phyloP scores from a whole-genome alignment of 495 filamentous ascomycete genomes.

The Daldinia grandis region DNA sequence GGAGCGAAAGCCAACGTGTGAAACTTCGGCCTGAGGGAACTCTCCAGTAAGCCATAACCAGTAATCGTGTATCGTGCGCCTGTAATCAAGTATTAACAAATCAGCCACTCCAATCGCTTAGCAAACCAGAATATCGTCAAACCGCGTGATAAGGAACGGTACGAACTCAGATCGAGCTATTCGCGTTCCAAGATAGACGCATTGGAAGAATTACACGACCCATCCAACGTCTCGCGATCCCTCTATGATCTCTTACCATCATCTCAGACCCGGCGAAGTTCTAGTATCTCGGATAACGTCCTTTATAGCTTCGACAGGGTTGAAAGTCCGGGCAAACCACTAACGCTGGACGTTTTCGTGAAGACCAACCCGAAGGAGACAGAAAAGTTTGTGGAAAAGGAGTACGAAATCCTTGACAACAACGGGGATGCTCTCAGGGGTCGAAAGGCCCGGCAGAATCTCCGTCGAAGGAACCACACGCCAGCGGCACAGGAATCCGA shows the following conservation, averaged over 20 bases:
- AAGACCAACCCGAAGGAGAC: constrained; percentile 53
- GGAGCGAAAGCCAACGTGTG: constrained; percentile 41
- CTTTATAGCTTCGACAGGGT: constrained; percentile 56
- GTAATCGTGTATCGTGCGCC: constrained; percentile 16
- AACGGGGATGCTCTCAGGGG: constrained; percentile 56
- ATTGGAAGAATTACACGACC: constrained; percentile 46
- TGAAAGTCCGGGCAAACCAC: constrained; percentile 49
- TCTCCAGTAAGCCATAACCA: constrained; percentile 36
- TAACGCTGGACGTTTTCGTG: constrained; percentile 56
- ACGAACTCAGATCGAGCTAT: constrained; percentile 20
- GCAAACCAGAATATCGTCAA: constrained; percentile 52
- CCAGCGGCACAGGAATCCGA: constrained; percentile 14
- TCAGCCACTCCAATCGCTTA: constrained; percentile 34
- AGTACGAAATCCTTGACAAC: constrained; percentile 58
- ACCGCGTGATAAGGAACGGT: constrained; percentile 34
- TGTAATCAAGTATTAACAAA: constrained; percentile 16
- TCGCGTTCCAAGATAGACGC: constrained; percentile 45
- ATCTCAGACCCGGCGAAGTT: constrained; percentile 26
- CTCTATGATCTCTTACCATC: constrained; percentile 43
- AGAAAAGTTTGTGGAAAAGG: constrained; percentile 57
- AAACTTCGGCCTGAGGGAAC: constrained; percentile 45
- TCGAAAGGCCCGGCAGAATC: constrained; percentile 51
- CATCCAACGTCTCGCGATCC: constrained; percentile 41
- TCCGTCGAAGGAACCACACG: constrained; percentile 43
- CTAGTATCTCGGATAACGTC: constrained; percentile 49